phyloP scores from a whole-genome alignment of 2,329 filamentous ascomycete genomes.

The Furcasterigmium furcatum region DNA sequence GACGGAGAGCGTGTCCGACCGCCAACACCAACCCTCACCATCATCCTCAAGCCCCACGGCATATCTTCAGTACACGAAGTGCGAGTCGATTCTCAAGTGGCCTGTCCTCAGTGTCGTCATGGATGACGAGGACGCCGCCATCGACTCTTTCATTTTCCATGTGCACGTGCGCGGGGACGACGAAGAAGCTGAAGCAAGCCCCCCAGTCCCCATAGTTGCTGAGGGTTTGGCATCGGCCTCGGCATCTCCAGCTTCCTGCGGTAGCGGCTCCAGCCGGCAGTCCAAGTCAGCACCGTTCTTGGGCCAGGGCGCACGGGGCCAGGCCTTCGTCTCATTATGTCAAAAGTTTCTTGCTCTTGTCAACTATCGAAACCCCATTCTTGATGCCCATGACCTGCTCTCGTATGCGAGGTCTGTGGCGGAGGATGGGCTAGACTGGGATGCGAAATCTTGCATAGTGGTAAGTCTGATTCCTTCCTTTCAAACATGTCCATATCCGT shows the following conservation, averaged over 20 bases:
- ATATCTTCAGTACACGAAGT: neutral
- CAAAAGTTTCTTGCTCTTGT: slow-evolving; percentile 14
- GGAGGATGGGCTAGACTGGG: slow-evolving; percentile 14
- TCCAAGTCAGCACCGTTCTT: too few species aligned
- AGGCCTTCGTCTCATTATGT: slow-evolving; percentile 7
- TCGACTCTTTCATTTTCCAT: slow-evolving; percentile 13
- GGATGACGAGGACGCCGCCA: slow-evolving; percentile 1
- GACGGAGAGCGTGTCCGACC: too few species aligned
- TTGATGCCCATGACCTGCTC: slow-evolving; percentile 15
- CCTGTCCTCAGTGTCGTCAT: slow-evolving; percentile 7
- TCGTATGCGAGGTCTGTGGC: slow-evolving; percentile 4
- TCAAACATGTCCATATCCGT: too few species aligned
- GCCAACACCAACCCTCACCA: neutral
- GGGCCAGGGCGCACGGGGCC: too few species aligned
- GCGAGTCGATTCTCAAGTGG: slow-evolving; percentile 12
- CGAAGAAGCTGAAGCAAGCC: neutral
- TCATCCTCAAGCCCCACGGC: neutral
- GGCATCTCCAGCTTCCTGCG: too few species aligned
- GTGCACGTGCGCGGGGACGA: neutral
- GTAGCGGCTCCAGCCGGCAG: too few species aligned
- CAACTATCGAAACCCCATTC: slow-evolving; percentile 16
- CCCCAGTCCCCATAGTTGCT: neutral
- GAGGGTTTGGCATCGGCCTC: too few species aligned
- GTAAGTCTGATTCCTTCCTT: slow-evolving; percentile 9
- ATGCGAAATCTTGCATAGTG: slow-evolving; percentile 16